Evolutionary conservation across 805 yeast species (phyloP).

Genomic region (Myxozyma vanderwaltii): DNA sequence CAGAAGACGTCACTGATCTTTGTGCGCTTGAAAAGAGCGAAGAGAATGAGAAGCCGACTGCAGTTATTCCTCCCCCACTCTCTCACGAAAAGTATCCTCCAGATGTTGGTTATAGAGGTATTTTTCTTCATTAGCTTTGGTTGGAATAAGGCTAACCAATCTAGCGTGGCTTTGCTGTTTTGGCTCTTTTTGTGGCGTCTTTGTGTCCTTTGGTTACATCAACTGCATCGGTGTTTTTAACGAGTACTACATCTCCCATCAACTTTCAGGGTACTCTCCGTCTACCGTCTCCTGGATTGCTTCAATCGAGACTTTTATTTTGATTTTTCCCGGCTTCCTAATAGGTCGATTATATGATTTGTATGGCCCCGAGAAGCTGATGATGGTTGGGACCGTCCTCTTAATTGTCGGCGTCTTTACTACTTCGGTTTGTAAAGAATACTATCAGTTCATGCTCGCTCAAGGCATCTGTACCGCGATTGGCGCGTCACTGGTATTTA

Average conservation of each 20-base stretch:
- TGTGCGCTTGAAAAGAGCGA: no score
- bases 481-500: slow-evolving; percentile 49
- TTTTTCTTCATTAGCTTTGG: no score
- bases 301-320: slow-evolving; percentile 39
- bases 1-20: no score
- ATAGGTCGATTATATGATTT: slow-evolving; percentile 39
- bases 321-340: slow-evolving; percentile 35
- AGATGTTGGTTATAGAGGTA: no score
- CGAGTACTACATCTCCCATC: slow-evolving; percentile 35
- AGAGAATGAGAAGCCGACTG: no score
- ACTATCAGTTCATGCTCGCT: slow-evolving; percentile 56
- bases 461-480: slow-evolving; percentile 55
- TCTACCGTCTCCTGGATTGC: slow-evolving; percentile 42
- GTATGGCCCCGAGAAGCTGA: slow-evolving; percentile 36
- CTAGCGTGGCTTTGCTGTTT: slow-evolving; percentile 55
- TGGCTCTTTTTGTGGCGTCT: slow-evolving; percentile 59
- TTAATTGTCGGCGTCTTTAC: slow-evolving; percentile 40
- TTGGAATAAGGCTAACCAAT: neutral
- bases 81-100: no score
- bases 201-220: slow-evolving; percentile 59
- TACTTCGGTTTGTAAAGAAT: slow-evolving; percentile 43
- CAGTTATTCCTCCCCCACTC: no score
- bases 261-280: slow-evolving; percentile 34
- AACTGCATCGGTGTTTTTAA: slow-evolving; percentile 36
- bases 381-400: slow-evolving; percentile 33